A percentile compares a stretch with the other conserved stretches of the same genome.
These are phyloP conservation scores for Liquidambar formosana DNA, from an alignment of 164 flowering plant species.

Conservation along the genomic window DNA sequence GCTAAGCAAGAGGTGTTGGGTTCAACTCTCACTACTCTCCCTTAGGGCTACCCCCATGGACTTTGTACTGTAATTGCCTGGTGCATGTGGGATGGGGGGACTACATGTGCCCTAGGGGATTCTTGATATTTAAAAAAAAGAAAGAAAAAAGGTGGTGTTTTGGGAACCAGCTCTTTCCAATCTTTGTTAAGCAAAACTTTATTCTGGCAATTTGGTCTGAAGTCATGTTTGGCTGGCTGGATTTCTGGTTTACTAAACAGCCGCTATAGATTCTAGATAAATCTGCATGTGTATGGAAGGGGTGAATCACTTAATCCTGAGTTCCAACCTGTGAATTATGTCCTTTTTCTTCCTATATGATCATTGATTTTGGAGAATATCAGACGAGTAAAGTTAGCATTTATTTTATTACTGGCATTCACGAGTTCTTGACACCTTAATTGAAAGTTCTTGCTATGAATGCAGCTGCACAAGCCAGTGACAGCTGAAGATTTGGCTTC, in stretches of 20 bases:
- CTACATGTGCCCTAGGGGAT: too few species aligned
- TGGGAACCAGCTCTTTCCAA: too few species aligned
- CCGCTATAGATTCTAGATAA: too few species aligned
- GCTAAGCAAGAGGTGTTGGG: too few species aligned
- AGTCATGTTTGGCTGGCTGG: not conserved
- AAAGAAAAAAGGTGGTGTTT: too few species aligned
- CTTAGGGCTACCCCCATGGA: too few species aligned
- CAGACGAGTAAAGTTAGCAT: not conserved
- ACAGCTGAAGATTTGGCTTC: conserved; percentile 47
- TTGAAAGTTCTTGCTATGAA: not conserved
- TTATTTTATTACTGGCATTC: not conserved
- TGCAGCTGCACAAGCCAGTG: conserved; percentile 63
- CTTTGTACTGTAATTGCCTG: too few species aligned
- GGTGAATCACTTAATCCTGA: not conserved
- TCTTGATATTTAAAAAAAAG: too few species aligned
- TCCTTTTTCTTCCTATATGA: not conserved
- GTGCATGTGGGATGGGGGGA: too few species aligned
- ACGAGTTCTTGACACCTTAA: not conserved
- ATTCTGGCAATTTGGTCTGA: not conserved
- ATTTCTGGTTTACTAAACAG: not conserved
- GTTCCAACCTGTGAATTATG: not conserved
- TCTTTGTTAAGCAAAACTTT: not conserved
- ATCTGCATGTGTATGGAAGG: too few species aligned
- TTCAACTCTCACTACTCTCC: too few species aligned
- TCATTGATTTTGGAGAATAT: too few species aligned